Evolutionary conservation across 169 alveolate genomes (phyloP).

Genomic region (Cryptosporidium ubiquitum): DNA sequence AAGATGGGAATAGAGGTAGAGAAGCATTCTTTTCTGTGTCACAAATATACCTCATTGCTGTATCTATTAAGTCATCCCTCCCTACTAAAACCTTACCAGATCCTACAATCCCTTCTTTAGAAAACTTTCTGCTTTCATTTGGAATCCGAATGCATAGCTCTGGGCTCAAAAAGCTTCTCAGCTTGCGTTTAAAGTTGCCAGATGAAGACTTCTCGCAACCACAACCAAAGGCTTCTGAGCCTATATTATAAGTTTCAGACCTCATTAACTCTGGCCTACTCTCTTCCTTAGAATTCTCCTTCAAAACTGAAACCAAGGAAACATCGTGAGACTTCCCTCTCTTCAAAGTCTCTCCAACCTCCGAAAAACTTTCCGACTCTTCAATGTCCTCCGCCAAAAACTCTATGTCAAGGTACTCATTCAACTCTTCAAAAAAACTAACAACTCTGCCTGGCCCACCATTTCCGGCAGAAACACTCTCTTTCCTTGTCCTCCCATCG

Average conservation of each 20-base stretch:
- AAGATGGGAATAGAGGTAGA: conserved; percentile 57
- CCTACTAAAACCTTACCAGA: neutral
- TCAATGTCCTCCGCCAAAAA: conserved; percentile 21
- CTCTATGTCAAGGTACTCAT: conserved; percentile 34
- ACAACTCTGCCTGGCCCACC: conserved; percentile 19
- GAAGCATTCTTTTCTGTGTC: conserved; percentile 10
- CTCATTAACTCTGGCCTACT: conserved; percentile 1
- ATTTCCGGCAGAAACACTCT: neutral
- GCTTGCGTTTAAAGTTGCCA: neutral
- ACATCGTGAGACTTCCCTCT: conserved; percentile 67
- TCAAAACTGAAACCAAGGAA: neutral
- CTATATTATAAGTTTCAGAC: conserved; percentile 48
- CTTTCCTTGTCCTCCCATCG: neutral
- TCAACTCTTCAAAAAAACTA: conserved; percentile 41
- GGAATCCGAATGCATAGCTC: neutral
- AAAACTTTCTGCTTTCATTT: neutral
- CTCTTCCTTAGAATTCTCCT: neutral
- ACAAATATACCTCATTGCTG: conserved; percentile 56
- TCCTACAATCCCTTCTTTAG: neutral
- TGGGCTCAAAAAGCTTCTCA: conserved; percentile 15
- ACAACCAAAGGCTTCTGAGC: neutral
- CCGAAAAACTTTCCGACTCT: neutral
- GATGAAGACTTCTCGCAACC: neutral
- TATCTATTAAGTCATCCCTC: conserved; percentile 45
- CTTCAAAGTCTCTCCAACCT: neutral